Base-by-base conservation (phyloP, 1,139 yeast genomes). In the Pichia sp. region DNA sequence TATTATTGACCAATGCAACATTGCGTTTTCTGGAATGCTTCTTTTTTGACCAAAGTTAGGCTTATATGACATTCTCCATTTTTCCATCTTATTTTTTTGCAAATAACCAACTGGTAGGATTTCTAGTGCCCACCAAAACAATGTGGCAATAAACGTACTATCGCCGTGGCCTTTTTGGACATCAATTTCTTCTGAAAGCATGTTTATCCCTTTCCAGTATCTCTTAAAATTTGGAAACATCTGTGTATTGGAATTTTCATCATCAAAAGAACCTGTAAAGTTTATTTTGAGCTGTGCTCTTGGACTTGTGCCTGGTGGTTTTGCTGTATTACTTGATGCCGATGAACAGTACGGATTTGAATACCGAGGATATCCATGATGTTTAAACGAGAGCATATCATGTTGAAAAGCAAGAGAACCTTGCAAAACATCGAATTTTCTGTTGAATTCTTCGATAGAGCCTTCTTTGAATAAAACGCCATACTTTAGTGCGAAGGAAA, bases 51-150 rank as follows among this genome's bases (percentile, higher is more conserved):
- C 84, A 5, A 74, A 48, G 52, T 79, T 78, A 1, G 84, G 84
- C 10, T 60, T 52, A 47, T 64, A 71, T 4, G 64, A 58, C 38
- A 67, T 63, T 42, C 57, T 61, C 80, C 82, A 75, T 46, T 62
- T 60, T 2, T 76, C 76, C 10, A 60, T 52, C 5, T 52, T 48
- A 49, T 71, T 64, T 49, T 75, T 77, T 26, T 68, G 58, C 46
- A 71, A 68, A 19, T 69, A 65, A 0, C 77, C 77, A 32, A 77
- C 53, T 1, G 85, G 84, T 10, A 79, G 47, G 14, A 72, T 56
- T 51, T 79, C 86, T n/a, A 77, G 55, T 2, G 69, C 2, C 84
- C 84, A 78, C 84, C 84, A 79, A 8, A 64, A 51, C 0, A 71
- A 9, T 2, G 64, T 45, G 22, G 42, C 39, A 1, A 50, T 12